Evolutionary conservation across 176 grass and related monocot species (phyloP), one percentile per base, ranked within the genome.

Genomic region (Oryza nivara): DNA sequence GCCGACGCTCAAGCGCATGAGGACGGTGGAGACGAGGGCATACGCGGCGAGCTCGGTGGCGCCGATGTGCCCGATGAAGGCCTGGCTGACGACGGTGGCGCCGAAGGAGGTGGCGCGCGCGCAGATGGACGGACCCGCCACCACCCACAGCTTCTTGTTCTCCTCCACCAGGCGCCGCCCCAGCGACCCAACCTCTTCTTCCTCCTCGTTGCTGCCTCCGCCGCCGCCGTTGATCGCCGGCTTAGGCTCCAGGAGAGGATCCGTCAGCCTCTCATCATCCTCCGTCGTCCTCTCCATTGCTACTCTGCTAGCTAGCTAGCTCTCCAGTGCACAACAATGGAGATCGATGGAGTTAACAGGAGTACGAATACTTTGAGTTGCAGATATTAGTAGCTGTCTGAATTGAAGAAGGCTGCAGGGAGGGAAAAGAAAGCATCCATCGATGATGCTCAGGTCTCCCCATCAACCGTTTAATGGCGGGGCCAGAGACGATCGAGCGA

Each of bases 1-100:
- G 40, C 92, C 94, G 49, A 83, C 86, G 88, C 90, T 85, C 83
- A 97, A 92, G 9, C 90, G 74, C 86, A 94, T 89, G 86, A 97
- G 86, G 47, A 97, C 92, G 25, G 94, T 97, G 74, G 90, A 92
- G 86, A 94, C 92, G 80, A 97, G 58, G 0, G 92, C 88, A 65
- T 97, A 97, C 2, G 90, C 94, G 48, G 94, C 94, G 70, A 97
- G 92, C 88, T 97, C 90, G 22, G 90, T 92, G 34, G 90, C 26
- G 30, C 92, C 90, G 83, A 97, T 83, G 83, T 97, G 94, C 3
- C 94, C 92, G 77, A 97, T 38, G 94, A 97, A 94, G 4, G 94
- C 92, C 78, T 97, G 92, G 86, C 92, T 97, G 92, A 97, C 89
- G 76, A 97, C 81, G 36, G 94, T 91, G 11, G 92, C 84, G 69